phyloP scores from a whole-genome alignment of 345 rosid genomes.

The Capsella bursapastoris region DNA sequence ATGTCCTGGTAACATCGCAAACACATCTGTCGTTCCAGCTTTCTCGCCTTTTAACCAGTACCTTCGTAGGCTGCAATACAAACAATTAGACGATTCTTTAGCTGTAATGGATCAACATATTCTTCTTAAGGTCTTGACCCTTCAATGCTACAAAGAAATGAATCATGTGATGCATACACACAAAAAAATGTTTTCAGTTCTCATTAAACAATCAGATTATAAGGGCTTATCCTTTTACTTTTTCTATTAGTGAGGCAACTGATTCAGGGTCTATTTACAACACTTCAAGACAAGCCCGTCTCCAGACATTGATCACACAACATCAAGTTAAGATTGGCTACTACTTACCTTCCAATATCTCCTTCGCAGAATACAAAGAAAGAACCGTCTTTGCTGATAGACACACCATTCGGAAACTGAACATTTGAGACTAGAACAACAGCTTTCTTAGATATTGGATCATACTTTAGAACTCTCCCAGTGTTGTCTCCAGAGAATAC shows the following conservation, averaged over 20 bases:
- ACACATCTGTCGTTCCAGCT: constrained; percentile 74
- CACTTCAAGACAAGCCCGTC: too few species aligned
- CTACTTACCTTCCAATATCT: constrained; percentile 51
- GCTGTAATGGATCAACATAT: not conserved
- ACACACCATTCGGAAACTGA: constrained; percentile 85
- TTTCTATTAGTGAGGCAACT: not conserved
- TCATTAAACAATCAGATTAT: not conserved
- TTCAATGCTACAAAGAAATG: not conserved
- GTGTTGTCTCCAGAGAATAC: constrained; percentile 68
- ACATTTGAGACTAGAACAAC: constrained; percentile 67
- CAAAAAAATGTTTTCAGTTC: not conserved
- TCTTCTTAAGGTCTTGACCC: not conserved
- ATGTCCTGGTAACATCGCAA: constrained; percentile 76
- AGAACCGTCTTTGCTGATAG: constrained; percentile 87
- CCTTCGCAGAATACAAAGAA: constrained; percentile 80
- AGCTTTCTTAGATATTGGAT: constrained; percentile 67
- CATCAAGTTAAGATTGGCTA: too few species aligned
- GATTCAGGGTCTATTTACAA: not conserved
- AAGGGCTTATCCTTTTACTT: not conserved
- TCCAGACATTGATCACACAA: too few species aligned
- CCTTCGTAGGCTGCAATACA: constrained; percentile 61
- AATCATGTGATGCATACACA: not conserved
- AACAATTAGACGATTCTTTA: not conserved
- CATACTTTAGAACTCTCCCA: constrained; percentile 83
- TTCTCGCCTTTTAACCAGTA: constrained; percentile 93